Evolutionary conservation across 1,139 yeast genomes (phyloP).

Genomic region (Candida sp.): DNA sequence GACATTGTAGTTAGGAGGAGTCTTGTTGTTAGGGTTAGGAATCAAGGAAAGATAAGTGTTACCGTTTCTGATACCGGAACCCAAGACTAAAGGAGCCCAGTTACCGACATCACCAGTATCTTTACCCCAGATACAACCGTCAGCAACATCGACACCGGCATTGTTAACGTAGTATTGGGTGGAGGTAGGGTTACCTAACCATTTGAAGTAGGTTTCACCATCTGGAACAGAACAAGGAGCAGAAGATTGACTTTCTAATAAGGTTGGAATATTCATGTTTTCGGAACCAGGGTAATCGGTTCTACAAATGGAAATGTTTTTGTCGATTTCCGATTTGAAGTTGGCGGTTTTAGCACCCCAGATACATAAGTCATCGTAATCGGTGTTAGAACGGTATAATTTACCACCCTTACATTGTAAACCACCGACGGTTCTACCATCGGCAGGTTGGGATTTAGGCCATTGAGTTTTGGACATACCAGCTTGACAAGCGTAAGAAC

Average conservation of each 20-base stretch:
- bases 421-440: conserved; percentile 92
- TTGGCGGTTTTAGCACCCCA: conserved; percentile 74
- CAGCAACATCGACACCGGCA: conserved; percentile 86
- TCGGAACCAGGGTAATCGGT: conserved; percentile 99
- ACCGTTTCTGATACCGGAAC: conserved; percentile 84
- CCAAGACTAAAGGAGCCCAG: conserved; percentile 97
- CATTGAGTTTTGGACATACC: conserved; percentile 98
- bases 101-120: conserved; percentile 82
- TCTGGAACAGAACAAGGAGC: conserved; percentile 77
- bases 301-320: conserved; percentile 85
- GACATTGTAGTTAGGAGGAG: conserved; percentile 79
- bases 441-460: conserved; percentile 82
- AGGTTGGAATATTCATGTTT: conserved; percentile 94
- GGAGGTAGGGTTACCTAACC: conserved; percentile 84
- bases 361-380: conserved; percentile 66
- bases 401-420: conserved; percentile 74
- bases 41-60: conserved; percentile 84
- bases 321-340: conserved; percentile 61
- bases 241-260: conserved; percentile 63
- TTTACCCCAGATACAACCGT: conserved; percentile 94
- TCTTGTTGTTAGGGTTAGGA: conserved; percentile 89
- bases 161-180: conserved; percentile 97
- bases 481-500: conserved; percentile 95
- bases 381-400: conserved; percentile 73
- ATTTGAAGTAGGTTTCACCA: conserved; percentile 69